A percentile compares a stretch with the other conserved stretches of the same genome.
Evolutionary conservation across 495 filamentous ascomycete genomes (phyloP).

Genomic region (Talaromyces borbonicus): DNA sequence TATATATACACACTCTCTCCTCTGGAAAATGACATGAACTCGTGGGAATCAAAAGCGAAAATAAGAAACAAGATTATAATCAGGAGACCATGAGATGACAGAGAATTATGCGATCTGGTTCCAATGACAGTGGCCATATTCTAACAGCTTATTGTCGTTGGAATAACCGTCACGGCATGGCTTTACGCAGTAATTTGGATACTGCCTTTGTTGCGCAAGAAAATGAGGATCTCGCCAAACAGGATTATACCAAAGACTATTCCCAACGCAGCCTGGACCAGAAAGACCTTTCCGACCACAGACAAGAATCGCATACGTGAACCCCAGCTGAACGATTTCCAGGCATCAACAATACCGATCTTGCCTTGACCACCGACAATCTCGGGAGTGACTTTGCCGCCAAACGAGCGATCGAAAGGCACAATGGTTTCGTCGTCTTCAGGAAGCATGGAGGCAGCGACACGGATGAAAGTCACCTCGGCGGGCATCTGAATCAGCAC

Average conservation of each 20-base stretch:
- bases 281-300: constrained; percentile 56
- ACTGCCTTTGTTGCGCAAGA: constrained; percentile 10
- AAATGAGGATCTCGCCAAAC: constrained; percentile 22
- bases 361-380: constrained; percentile 60
- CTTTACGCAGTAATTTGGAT: background rate
- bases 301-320: constrained; percentile 57
- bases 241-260: constrained; percentile 32
- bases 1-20: too few relatives aligned
- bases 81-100: too few relatives aligned
- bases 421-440: constrained; percentile 64
- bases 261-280: constrained; percentile 36
- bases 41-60: too few relatives aligned
- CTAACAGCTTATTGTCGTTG: too few relatives aligned
- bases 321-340: constrained; percentile 56
- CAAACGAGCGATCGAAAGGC: constrained; percentile 65
- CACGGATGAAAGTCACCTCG: constrained; percentile 51
- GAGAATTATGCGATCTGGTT: too few relatives aligned
- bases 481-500: constrained; percentile 51
- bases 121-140: too few relatives aligned
- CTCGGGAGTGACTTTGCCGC: constrained; percentile 46
- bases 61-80: too few relatives aligned
- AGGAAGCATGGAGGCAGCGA: constrained; percentile 62
- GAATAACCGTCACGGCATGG: too few relatives aligned
- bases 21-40: too few relatives aligned
- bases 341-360: constrained; percentile 59